A percentile compares a stretch with the other conserved stretches of the same genome.
These are phyloP conservation scores for Ceratobasidium sp. DNA, from an alignment of 1,284 basidiomycete species.

Conservation along the genomic window DNA sequence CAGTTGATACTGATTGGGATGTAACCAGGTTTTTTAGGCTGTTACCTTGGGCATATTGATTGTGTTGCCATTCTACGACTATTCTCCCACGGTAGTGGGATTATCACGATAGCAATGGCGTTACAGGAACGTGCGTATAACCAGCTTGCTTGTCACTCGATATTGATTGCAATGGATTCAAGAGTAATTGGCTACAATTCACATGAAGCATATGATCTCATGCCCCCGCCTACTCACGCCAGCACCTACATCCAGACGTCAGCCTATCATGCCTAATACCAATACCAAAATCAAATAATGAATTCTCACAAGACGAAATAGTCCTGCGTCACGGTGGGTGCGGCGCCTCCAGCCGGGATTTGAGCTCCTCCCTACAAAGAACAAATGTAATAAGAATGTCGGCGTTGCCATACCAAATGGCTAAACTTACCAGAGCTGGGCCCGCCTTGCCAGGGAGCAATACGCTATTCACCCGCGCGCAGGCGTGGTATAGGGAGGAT, in stretches of 20 bases:
- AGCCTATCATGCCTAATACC: not conserved
- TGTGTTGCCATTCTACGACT: not conserved
- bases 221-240: slow-evolving; percentile 1
- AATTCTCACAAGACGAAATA: slow-evolving; percentile 34
- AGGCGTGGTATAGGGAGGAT: slow-evolving; percentile 19
- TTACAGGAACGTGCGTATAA: no score
- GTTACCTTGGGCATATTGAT: not conserved
- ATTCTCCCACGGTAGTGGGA: not conserved
- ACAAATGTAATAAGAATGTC: not conserved
- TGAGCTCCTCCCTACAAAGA: slow-evolving; percentile 14
- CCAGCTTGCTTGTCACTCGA: not conserved
- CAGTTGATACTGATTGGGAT: no score
- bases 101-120: no score
- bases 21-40: not conserved
- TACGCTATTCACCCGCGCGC: slow-evolving; percentile 21
- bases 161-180: not conserved
- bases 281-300: not conserved
- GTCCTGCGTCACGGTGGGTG: slow-evolving; percentile 14
- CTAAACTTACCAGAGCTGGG: slow-evolving; percentile 6
- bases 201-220: no score
- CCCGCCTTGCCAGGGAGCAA: slow-evolving; percentile 25
- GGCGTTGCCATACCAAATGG: not conserved
- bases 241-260: slow-evolving; percentile 3
- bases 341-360: slow-evolving; percentile 18
- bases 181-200: not conserved